Evolutionary conservation across 345 rosid species (phyloP).

Genomic region (Bruguiera gymnorhiza): DNA sequence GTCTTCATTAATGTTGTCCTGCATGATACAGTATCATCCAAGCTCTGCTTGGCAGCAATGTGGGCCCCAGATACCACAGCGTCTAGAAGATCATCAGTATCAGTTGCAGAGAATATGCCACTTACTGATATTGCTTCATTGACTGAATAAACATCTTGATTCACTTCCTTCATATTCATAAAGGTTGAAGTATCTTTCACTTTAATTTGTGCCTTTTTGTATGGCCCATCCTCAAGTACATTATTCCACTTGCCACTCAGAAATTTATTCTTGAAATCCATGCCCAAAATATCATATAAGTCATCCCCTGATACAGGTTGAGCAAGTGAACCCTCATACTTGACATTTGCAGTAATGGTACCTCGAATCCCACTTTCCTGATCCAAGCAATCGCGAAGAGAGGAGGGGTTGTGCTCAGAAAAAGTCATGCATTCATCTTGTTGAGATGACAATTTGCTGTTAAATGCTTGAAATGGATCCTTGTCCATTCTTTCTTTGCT

Average conservation of each 20-base stretch:
- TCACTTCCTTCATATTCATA: conserved; percentile 33
- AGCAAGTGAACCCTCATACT: conserved; percentile 30
- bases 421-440: conserved; percentile 17
- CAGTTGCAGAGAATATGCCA: conserved; percentile 28
- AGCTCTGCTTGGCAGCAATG: conserved; percentile 57
- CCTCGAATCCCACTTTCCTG: conserved; percentile 26
- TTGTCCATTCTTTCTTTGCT: conserved; percentile 28
- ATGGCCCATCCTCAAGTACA: conserved; percentile 23
- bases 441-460: conserved; percentile 17
- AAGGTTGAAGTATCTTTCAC: conserved; percentile 34
- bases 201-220: conserved; percentile 32
- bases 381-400: conserved; percentile 22
- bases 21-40: conserved; percentile 68
- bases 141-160: conserved; percentile 37
- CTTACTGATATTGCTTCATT: conserved; percentile 34
- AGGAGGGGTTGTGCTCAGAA: conserved; percentile 22
- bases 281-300: conserved; percentile 77
- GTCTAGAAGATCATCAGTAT: conserved; percentile 76
- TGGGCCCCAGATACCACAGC: conserved; percentile 77
- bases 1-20: conserved; percentile 64
- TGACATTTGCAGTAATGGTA: conserved; percentile 17
- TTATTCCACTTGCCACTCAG: conserved; percentile 34
- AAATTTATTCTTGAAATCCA: conserved; percentile 58
- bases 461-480: conserved; percentile 32
- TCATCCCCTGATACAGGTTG: conserved; percentile 58